Base-by-base conservation (phyloP, 2,329 filamentous ascomycete species). In the Scopulariopsis brevicaulis region DNA sequence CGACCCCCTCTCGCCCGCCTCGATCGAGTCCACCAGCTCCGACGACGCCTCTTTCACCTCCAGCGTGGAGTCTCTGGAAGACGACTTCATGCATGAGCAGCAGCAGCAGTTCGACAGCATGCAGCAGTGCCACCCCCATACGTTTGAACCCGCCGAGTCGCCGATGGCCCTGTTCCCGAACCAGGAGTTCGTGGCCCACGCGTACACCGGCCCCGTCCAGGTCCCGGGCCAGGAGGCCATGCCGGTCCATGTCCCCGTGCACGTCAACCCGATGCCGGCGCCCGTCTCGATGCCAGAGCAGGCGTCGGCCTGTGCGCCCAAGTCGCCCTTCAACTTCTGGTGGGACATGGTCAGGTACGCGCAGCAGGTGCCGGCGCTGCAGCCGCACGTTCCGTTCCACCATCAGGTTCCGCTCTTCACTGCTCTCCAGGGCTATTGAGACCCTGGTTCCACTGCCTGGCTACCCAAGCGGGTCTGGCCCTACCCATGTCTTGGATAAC, bases 31-130 rank as follows among this genome's bases (percentile, higher is more conserved):
- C 15, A 63, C 61, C 0, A 63, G 64, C 35, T 82, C 80, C 8
- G 78, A 83, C 63, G 77, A 80, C 62, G 80, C 78, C 32, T 83
- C 80, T 24, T 72, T 82, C 25, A 74, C 74, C 22, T 82, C 80
- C n/a, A 78, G 74, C 62, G 75, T 71, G 35, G 79, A 79, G 14
- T 78, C 81, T 60, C 63, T 76, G 59, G 70, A 81, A 61, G 75
- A 78, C 22, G 77, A 79, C 37, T 74, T 73, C 59, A 68, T 75
- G 60, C 73, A 77, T 54, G 73, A 76, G 60, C 68, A 70, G 58
- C 62, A 63, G 56, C 67, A 71, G 20, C 50, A 54, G 28, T 25
- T 22, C 18, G 48, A 34, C 5, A 37, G 18, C 55, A 32, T 28
- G 18, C 34, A 73, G 77, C 58, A 74, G 70, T 56, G 68, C 69